Evolutionary conservation across 2,329 filamentous ascomycete species (phyloP).

Genomic region (Fusarium virguliforme): DNA sequence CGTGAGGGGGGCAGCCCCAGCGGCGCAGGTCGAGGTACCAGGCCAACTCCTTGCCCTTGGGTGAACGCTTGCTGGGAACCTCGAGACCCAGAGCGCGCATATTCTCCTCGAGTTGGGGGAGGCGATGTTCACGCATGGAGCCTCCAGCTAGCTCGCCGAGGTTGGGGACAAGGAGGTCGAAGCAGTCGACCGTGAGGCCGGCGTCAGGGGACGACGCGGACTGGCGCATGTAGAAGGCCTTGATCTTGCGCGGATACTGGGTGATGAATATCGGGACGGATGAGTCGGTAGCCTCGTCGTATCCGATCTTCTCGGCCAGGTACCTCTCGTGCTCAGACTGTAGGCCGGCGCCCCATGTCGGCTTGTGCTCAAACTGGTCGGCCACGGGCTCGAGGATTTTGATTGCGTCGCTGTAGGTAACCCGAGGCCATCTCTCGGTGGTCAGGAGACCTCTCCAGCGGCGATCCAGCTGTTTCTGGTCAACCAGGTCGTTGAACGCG

Average conservation of each 20-base stretch:
- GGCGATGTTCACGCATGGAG: slow-evolving; percentile 88
- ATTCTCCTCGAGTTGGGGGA: slow-evolving; percentile 75
- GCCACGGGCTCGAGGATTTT: slow-evolving; percentile 74
- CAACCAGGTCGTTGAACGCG: slow-evolving; percentile 63
- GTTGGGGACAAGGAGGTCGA: slow-evolving; percentile 89
- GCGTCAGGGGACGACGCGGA: slow-evolving; percentile 51
- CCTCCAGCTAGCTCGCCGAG: slow-evolving; percentile 91
- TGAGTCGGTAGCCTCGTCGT: slow-evolving; percentile 61
- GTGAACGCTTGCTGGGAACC: slow-evolving; percentile 53
- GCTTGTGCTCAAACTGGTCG: slow-evolving; percentile 76
- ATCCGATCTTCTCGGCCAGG: slow-evolving; percentile 78
- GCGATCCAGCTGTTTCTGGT: slow-evolving; percentile 66
- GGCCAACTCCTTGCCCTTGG: slow-evolving; percentile 64
- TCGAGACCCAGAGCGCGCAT: slow-evolving; percentile 80
- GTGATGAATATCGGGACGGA: slow-evolving; percentile 88
- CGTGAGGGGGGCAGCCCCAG: slow-evolving; percentile 93
- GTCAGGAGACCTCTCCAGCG: slow-evolving; percentile 81
- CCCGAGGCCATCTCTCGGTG: slow-evolving; percentile 77
- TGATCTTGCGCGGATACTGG: slow-evolving; percentile 89
- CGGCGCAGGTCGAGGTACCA: slow-evolving; percentile 93
- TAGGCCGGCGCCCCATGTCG: slow-evolving; percentile 81
- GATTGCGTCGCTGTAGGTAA: slow-evolving; percentile 88
- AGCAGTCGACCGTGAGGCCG: slow-evolving; percentile 83
- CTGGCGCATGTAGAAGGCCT: slow-evolving; percentile 84
- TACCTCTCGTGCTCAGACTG: slow-evolving; percentile 95